Conservation (phyloP, 192 early-diverging fungal genomes). For the Coemansia sp. region DNA sequence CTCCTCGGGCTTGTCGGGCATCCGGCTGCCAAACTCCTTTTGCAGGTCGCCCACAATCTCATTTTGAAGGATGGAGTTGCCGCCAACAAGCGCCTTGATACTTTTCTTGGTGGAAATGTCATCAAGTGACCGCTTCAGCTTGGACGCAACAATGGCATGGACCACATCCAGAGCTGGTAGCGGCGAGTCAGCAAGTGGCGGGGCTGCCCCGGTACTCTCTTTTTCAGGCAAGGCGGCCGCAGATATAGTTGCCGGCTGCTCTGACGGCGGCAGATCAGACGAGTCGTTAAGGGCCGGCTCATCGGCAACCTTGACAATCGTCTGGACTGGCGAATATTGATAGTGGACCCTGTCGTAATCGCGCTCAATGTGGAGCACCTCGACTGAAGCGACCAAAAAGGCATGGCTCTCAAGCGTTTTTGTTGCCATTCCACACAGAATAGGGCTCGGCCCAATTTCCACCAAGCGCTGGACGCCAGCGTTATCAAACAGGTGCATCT, state of each 20-base stretch:
- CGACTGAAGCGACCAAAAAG: conserved; percentile 9
- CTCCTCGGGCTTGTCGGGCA: conserved; percentile 91
- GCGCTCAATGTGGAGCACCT: conserved; percentile 11
- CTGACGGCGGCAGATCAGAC: no score
- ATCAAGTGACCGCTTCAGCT: conserved; percentile 76
- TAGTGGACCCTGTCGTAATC: conserved; percentile 15
- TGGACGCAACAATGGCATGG: conserved; percentile 75
- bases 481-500: conserved; percentile 73
- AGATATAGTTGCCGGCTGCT: no score
- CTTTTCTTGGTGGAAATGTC: conserved; percentile 69
- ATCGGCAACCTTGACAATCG: conserved; percentile 56
- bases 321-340: no score
- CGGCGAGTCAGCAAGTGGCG: conserved; percentile 57
- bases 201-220: not conserved
- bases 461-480: conserved; percentile 76
- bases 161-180: conserved; percentile 72
- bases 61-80: conserved; percentile 94
- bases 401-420: conserved; percentile 22
- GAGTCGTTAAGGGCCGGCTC: no score
- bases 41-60: conserved; percentile 93
- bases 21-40: conserved; percentile 79
- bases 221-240: no score
- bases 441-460: conserved; percentile 82
- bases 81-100: conserved; percentile 76
- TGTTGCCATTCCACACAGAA: conserved; percentile 81